These are phyloP conservation scores for Russula lepida DNA, from an alignment of 768 basidiomycete genomes.

Conservation along the genomic window DNA sequence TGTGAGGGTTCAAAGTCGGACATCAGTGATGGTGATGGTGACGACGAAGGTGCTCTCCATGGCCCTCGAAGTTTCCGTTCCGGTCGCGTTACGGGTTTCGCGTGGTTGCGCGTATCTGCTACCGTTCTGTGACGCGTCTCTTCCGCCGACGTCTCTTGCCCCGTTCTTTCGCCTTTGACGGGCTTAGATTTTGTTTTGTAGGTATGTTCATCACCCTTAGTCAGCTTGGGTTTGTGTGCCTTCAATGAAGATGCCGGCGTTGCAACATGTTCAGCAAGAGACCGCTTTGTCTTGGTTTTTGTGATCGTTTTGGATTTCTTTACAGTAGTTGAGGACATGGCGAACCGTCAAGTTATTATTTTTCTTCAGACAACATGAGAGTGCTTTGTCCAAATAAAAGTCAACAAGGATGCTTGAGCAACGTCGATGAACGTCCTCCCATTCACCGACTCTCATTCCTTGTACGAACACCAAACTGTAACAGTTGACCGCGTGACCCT, in stretches of 20 bases:
- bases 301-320: conserved; percentile 3
- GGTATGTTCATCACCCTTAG: neutral
- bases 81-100: neutral
- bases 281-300: conserved; percentile 1
- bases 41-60: neutral
- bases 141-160: neutral
- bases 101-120: neutral
- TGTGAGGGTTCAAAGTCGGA: conserved; percentile 1
- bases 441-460: conserved; percentile 4
- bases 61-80: conserved; percentile 7
- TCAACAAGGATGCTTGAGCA: neutral
- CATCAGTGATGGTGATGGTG: neutral
- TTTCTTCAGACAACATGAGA: neutral
- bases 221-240: neutral
- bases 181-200: conserved; percentile 1
- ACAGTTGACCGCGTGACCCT: conserved; percentile 6
- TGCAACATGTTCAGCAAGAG: neutral
- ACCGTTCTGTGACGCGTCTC: neutral
- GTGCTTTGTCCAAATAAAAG: neutral
- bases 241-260: neutral
- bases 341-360: neutral
- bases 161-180: neutral
- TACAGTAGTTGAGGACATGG: neutral
- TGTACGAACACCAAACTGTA: neutral
- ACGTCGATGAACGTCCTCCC: conserved; percentile 9